Conservation (phyloP, 2,329 filamentous ascomycete species). For the Fonsecaea erecta region DNA sequence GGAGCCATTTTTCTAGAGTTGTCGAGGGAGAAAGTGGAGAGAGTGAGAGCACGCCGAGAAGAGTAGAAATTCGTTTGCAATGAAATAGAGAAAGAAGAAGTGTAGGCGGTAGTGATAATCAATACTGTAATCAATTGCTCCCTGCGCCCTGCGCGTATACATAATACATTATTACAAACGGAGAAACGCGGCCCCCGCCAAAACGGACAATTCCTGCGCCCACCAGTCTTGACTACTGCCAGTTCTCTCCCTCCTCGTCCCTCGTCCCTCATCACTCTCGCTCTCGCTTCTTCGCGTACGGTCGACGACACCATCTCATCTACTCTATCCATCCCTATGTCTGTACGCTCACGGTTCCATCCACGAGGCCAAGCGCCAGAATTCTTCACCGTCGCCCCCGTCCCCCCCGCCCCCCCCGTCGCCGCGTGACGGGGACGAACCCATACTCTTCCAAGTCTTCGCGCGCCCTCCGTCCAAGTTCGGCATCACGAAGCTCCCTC, state of each 20-base stretch:
- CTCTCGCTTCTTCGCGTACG: not conserved
- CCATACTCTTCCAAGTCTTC: slow-evolving; percentile 8
- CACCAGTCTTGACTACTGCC: no score
- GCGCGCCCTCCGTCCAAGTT: not conserved
- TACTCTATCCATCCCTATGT: not conserved
- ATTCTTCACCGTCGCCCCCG: not conserved
- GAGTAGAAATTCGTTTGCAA: not conserved
- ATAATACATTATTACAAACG: no score
- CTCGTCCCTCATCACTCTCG: not conserved
- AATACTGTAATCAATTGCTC: not conserved
- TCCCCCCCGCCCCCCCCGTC: not conserved
- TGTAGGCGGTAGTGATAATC: not conserved
- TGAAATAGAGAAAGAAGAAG: not conserved
- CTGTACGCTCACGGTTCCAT: not conserved
- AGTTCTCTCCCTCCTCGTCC: no score
- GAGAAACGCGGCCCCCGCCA: not conserved
- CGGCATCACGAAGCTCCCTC: slow-evolving; percentile 8
- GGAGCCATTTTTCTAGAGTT: slow-evolving; percentile 35
- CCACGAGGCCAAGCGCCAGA: not conserved
- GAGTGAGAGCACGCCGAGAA: not conserved
- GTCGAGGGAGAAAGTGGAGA: not conserved
- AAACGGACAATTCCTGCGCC: slow-evolving; percentile 8
- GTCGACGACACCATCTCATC: not conserved
- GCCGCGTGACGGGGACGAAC: not conserved
- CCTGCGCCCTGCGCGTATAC: not conserved